These are phyloP conservation scores for Miscanthus lutarioriparius DNA, from an alignment of 176 grass and related monocot species.

Conservation along the genomic window DNA sequence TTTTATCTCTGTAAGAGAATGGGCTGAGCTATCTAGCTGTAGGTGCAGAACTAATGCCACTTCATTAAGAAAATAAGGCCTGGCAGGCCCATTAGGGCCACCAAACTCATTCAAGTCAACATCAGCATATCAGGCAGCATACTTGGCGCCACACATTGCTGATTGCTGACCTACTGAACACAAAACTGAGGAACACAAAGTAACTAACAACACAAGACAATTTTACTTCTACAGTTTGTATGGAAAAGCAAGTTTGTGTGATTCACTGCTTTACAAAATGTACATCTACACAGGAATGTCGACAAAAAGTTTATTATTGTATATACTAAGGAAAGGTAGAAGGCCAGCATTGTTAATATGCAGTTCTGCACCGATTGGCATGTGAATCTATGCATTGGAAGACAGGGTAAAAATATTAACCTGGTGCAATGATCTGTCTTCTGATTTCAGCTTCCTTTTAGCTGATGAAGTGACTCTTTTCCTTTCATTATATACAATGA, in stretches of 20 bases:
- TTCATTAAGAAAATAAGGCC: background rate
- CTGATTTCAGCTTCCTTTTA: constrained; percentile 92
- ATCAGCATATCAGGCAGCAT: background rate
- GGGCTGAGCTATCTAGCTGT: background rate
- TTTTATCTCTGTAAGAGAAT: constrained; percentile 13
- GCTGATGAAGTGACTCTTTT: constrained; percentile 95
- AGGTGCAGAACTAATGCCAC: background rate
- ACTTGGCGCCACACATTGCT: background rate
- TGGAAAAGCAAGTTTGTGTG: background rate
- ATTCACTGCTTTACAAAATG: constrained; percentile 9
- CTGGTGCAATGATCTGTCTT: constrained; percentile 86
- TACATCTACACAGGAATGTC: background rate
- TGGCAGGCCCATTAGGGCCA: background rate
- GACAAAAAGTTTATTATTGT: background rate
- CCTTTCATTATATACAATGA: constrained; percentile 98
- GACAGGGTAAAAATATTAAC: constrained; percentile 12
- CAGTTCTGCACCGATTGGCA: background rate
- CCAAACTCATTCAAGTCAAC: constrained; percentile 1
- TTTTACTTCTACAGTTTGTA: background rate
- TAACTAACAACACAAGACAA: background rate
- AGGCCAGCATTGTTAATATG: background rate
- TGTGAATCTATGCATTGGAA: constrained; percentile 17
- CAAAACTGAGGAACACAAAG: background rate
- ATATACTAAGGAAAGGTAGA: background rate
- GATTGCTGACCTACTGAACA: constrained; percentile 6